These are phyloP conservation scores for Zopfia rhizophila DNA, from an alignment of 2,329 filamentous ascomycete genomes.

Conservation along the genomic window DNA sequence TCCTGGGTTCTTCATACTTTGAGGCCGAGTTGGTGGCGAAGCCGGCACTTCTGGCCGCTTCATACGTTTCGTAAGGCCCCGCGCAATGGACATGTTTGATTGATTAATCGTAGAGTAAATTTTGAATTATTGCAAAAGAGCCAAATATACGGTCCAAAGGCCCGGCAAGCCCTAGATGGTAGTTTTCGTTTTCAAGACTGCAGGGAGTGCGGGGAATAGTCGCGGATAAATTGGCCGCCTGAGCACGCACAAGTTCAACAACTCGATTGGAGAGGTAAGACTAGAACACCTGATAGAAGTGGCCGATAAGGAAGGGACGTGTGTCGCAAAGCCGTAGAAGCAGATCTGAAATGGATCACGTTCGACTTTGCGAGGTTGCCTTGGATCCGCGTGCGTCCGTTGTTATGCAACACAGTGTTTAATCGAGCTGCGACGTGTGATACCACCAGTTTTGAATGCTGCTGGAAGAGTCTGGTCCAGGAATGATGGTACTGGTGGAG, in stretches of 20 bases:
- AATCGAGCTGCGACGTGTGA: conserved; percentile 39
- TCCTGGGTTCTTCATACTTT: conserved; percentile 58
- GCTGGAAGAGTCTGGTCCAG: conserved; percentile 16
- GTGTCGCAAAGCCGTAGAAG: conserved; percentile 36
- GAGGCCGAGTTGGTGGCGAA: conserved; percentile 48
- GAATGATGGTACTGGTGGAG: no score
- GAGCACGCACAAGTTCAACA: conserved; percentile 6
- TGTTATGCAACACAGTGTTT: conserved; percentile 37
- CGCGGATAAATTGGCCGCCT: conserved; percentile 46
- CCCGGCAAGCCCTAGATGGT: conserved; percentile 40
- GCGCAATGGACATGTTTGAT: conserved; percentile 68
- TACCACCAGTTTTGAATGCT: conserved; percentile 25
- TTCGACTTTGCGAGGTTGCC: conserved; percentile 32
- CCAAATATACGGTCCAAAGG: conserved; percentile 37
- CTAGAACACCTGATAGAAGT: conserved; percentile 25
- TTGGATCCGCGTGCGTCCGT: conserved; percentile 36
- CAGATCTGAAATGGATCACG: conserved; percentile 31
- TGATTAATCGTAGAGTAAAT: conserved; percentile 43
- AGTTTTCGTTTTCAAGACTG: conserved; percentile 30
- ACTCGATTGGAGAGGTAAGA: conserved; percentile 27
- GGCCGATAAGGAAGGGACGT: conserved; percentile 11
- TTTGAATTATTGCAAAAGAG: conserved; percentile 37
- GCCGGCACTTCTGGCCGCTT: conserved; percentile 65
- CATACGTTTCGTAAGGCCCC: conserved; percentile 76
- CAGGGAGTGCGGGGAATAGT: conserved; percentile 46